Conservation (phyloP, 1,139 yeast genomes). For the Debaryomycetaceae sp. region DNA sequence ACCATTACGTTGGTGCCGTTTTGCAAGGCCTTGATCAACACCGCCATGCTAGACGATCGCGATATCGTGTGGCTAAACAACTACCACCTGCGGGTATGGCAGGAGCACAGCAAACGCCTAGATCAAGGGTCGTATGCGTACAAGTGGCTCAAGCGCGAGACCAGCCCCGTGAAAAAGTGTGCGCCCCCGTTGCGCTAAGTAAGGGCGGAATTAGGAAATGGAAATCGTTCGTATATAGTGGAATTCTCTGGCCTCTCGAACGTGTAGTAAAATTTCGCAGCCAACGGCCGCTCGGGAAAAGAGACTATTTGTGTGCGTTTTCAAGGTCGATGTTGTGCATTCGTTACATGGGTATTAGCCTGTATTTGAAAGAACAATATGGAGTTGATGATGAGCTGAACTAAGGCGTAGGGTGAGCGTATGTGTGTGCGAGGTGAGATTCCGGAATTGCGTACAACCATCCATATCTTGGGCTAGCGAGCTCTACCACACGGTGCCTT, state of each 20-base stretch:
- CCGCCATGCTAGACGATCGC: conserved; percentile 39
- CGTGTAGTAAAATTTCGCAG: background rate
- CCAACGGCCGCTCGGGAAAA: too few relatives aligned
- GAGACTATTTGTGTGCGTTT: too few relatives aligned
- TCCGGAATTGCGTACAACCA: too few relatives aligned
- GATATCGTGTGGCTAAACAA: conserved; percentile 62
- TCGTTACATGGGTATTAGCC: too few relatives aligned
- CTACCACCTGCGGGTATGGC: conserved; percentile 58
- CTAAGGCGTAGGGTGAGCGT: too few relatives aligned
- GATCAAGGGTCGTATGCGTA: conserved; percentile 43
- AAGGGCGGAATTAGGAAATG: background rate
- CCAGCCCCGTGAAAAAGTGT: conserved; percentile 25
- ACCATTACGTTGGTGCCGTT: conserved; percentile 89
- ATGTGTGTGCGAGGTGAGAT: too few relatives aligned
- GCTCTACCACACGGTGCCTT: too few relatives aligned
- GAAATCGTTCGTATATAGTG: background rate
- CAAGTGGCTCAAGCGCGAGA: conserved; percentile 72
- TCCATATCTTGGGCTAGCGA: too few relatives aligned
- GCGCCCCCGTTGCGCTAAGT: background rate
- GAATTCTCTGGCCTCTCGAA: background rate
- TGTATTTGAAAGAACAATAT: too few relatives aligned
- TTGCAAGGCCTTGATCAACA: conserved; percentile 57
- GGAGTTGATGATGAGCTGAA: too few relatives aligned
- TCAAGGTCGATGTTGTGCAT: too few relatives aligned
- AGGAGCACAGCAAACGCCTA: conserved; percentile 36